phyloP scores from a whole-genome alignment of 2,329 filamentous ascomycete genomes.

The Fusarium graminum region DNA sequence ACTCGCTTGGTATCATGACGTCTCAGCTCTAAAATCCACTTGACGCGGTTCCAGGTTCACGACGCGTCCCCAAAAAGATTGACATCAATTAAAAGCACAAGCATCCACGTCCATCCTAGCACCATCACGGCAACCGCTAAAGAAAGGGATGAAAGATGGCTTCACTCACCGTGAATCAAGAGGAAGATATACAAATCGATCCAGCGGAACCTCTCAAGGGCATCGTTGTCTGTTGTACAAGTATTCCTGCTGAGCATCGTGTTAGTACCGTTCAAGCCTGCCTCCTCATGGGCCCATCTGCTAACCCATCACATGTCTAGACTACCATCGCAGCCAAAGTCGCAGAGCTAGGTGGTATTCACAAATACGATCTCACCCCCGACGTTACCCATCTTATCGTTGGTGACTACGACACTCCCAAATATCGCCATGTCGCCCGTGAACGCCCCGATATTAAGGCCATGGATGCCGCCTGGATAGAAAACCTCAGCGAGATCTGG shows the following conservation, averaged over 20 bases:
- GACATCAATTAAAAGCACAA: slow-evolving; percentile 35
- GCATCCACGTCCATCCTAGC: slow-evolving; percentile 24
- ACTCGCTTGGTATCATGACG: slow-evolving; percentile 35
- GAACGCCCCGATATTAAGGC: slow-evolving; percentile 88
- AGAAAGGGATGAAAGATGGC: slow-evolving; percentile 47
- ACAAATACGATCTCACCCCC: slow-evolving; percentile 93
- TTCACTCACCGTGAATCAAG: slow-evolving; percentile 45
- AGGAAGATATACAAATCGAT: slow-evolving; percentile 59
- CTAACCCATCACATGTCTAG: slow-evolving; percentile 49
- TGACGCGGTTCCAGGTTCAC: slow-evolving; percentile 44
- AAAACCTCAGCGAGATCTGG: slow-evolving; percentile 84
- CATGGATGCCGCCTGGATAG: slow-evolving; percentile 86
- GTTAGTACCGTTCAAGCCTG: slow-evolving; percentile 63
- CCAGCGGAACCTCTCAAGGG: slow-evolving; percentile 75
- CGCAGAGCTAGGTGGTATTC: slow-evolving; percentile 84
- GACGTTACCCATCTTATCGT: slow-evolving; percentile 96
- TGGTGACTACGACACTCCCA: slow-evolving; percentile 88
- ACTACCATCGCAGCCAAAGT: slow-evolving; percentile 73
- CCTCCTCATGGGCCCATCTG: slow-evolving; percentile 10
- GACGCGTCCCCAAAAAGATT: slow-evolving; percentile 46
- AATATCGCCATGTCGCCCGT: slow-evolving; percentile 95
- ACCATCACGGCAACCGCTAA: slow-evolving; percentile 32
- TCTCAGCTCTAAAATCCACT: slow-evolving; percentile 34
- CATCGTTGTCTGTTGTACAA: slow-evolving; percentile 88
- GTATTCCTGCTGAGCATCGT: slow-evolving; percentile 81